These are phyloP conservation scores for Sextonia rubra DNA, from an alignment of 164 flowering plant genomes.

Conservation along the genomic window DNA sequence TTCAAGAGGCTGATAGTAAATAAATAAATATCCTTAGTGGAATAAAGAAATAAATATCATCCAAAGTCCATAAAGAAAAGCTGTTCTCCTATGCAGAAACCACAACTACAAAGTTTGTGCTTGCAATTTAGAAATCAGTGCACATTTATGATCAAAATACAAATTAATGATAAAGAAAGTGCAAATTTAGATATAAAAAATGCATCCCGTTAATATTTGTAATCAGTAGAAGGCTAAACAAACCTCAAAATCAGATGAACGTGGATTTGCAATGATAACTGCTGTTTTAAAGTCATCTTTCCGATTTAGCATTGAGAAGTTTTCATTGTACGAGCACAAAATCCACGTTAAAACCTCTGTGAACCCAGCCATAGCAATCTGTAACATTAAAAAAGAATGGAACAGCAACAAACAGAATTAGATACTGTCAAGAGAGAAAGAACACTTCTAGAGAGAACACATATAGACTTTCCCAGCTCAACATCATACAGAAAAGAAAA, in stretches of 20 bases:
- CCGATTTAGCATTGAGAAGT: constrained; percentile 68
- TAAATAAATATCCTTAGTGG: no score
- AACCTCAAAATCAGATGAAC: constrained; percentile 94
- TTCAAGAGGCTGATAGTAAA: no score
- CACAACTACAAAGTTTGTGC: background rate
- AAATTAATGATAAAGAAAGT: background rate
- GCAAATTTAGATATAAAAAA: background rate
- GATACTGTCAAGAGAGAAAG: background rate
- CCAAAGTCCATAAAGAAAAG: background rate
- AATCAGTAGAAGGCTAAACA: constrained; percentile 14
- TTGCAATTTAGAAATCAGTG: background rate
- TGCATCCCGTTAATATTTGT: background rate
- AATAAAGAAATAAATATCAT: no score
- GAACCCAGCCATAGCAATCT: constrained; percentile 84
- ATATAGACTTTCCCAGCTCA: background rate
- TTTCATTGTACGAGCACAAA: constrained; percentile 78
- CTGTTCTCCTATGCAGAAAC: background rate
- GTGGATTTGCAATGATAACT: constrained; percentile 78
- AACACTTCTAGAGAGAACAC: background rate
- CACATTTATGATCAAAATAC: background rate
- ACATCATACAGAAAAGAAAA: no score
- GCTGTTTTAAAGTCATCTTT: constrained; percentile 68
- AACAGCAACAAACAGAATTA: background rate
- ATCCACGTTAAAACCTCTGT: constrained; percentile 88
- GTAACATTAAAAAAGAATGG: constrained; percentile 2